phyloP scores from a whole-genome alignment of 257 asterid genomes.

The Ilex aquifolium region DNA sequence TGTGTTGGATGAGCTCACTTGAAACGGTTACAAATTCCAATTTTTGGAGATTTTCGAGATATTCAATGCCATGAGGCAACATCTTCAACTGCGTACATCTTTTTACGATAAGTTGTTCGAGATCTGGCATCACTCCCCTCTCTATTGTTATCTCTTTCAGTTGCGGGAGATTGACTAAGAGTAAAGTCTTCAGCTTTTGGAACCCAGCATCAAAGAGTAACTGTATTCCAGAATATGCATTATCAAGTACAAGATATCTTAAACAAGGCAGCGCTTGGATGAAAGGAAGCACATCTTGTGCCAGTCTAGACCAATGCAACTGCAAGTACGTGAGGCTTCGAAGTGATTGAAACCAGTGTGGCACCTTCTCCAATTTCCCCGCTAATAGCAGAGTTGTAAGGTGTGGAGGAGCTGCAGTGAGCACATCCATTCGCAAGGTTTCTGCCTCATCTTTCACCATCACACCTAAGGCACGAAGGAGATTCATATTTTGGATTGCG shows the following conservation, averaged over 20 bases:
- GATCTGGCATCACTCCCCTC: too few relatives aligned
- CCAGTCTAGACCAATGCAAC: too few relatives aligned
- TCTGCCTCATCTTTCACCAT: neutral
- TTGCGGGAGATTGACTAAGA: neutral
- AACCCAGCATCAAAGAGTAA: neutral
- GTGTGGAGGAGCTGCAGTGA: too few relatives aligned
- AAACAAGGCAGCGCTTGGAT: too few relatives aligned
- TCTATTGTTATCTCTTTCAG: too few relatives aligned
- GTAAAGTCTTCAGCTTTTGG: neutral
- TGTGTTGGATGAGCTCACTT: neutral
- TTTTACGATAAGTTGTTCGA: neutral
- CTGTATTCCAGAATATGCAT: neutral
- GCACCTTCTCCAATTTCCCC: too few relatives aligned
- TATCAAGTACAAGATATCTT: too few relatives aligned
- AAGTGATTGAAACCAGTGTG: too few relatives aligned
- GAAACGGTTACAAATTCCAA: neutral
- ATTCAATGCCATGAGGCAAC: neutral
- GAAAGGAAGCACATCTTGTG: too few relatives aligned
- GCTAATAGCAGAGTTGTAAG: too few relatives aligned
- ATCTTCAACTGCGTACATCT: neutral
- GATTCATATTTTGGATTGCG: neutral
- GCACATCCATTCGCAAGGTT: neutral
- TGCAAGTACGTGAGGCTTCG: too few relatives aligned
- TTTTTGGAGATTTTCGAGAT: neutral
- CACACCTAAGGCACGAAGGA: neutral